Evolutionary conservation across 495 filamentous ascomycete genomes (phyloP).

Genomic region (Sordaria brevicollis): DNA sequence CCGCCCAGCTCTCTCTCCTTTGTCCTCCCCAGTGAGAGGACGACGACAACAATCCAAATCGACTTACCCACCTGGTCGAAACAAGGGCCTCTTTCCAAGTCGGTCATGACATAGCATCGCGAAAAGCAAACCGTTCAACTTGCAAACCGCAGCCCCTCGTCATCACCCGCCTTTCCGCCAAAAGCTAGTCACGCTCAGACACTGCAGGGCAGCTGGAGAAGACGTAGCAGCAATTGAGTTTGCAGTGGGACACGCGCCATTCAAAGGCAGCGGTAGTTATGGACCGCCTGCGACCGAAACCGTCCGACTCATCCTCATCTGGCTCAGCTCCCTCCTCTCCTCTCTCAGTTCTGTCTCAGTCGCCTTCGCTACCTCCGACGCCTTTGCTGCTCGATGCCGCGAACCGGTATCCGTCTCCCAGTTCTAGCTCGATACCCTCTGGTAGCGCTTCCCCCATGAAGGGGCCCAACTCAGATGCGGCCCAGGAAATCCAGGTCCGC

Average conservation of each 20-base stretch:
- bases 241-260: not conserved
- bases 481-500: slow-evolving; percentile 37
- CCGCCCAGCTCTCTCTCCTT: not conserved
- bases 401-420: slow-evolving; percentile 33
- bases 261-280: slow-evolving; percentile 10
- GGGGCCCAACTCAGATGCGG: slow-evolving; percentile 16
- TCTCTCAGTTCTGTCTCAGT: slow-evolving; percentile 38
- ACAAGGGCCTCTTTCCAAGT: not conserved
- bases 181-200: not conserved
- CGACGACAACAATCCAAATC: not conserved
- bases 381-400: slow-evolving; percentile 29
- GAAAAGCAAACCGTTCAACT: not conserved
- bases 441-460: slow-evolving; percentile 36
- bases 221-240: not conserved
- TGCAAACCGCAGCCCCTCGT: not conserved
- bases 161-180: not conserved
- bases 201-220: not conserved
- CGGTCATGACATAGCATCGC: slow-evolving; percentile 18
- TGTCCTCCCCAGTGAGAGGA: not conserved
- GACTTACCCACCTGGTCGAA: not conserved
- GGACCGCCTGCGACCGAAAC: slow-evolving; percentile 12
- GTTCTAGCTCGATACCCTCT: slow-evolving; percentile 20
- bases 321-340: slow-evolving; percentile 37
- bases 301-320: slow-evolving; percentile 16
- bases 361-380: slow-evolving; percentile 45